Base-by-base conservation (phyloP, 371 early-diverging fungal genomes). In the Rhizomucor pusillus region DNA sequence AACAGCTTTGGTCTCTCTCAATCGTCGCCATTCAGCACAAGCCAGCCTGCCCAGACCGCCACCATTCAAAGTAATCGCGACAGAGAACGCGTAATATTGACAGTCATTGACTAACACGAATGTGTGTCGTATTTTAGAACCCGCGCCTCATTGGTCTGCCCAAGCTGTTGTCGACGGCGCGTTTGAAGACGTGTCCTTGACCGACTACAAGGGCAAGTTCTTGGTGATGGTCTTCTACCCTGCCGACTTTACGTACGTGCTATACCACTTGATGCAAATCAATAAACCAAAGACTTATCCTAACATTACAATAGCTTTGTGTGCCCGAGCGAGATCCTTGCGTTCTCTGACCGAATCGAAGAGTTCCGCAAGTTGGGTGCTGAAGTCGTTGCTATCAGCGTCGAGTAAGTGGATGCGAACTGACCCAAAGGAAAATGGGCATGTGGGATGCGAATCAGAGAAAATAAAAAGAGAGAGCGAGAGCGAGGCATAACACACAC, bases 191-290 rank as follows among this genome's bases (percentile, higher is more conserved):
- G 71, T 96, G 40, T 85, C 88, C 33, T 75, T 93, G 45, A 76
- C 80, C 20, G 89, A 93, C 75, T 96, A 89, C 84, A 88, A 87
- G 80, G 94, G 94, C 66, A 79, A 70, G 55, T 77, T 69, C 55
- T 63, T 77, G 11, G 68, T 77, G 20, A 62, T 77, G 47, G 65
- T 77, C 23, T 62, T 66, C 58, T 66, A 66, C 33, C 19, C 19
- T 16, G 45, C 11, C 29, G 29, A 29, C 29, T 29, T 29, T 34
- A 41, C 41, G 41, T 22, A 12, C 46, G 3, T 19, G 12, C 19
- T 45, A 47, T 19, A 19, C 37, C 37, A 37, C 37, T 11, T 9
- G 9, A 11, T 37, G 9, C 14, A 14, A 14, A 37, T 37, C 14
- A 43, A 40, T 14, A 24, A 25, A 47, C 5, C 13, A 13, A 0